Percentiles rank a stretch among this genome's conserved stretches.
Evolutionary conservation across 371 early-diverging fungal genomes (phyloP).

Genomic region (Chytridium lagenaria): DNA sequence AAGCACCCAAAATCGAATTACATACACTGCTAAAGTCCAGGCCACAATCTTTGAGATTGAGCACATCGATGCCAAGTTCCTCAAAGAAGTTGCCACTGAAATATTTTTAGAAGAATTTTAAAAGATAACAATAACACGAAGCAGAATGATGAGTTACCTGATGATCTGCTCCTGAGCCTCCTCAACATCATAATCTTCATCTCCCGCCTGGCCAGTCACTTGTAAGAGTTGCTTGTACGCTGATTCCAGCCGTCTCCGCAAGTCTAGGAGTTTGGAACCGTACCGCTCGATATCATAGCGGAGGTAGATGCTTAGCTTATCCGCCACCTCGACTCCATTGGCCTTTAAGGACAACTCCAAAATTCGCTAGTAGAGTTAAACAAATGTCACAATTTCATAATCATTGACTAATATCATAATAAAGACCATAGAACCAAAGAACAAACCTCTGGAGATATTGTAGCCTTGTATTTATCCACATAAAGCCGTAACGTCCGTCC

Average conservation of each 20-base stretch:
- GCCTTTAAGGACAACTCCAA: conserved; percentile 81
- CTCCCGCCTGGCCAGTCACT: conserved; percentile 37
- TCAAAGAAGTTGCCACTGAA: conserved; percentile 80
- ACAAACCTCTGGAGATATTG: conserved; percentile 77
- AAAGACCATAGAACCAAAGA: neutral
- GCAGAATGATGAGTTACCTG: no score
- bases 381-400: no score
- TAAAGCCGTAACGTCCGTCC: conserved; percentile 83
- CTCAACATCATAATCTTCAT: conserved; percentile 36
- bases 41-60: conserved; percentile 86
- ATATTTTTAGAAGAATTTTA: neutral
- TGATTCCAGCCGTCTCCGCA: conserved; percentile 70
- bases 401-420: no score
- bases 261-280: conserved; percentile 72
- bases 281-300: conserved; percentile 77
- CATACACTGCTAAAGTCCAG: conserved; percentile 46
- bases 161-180: conserved; percentile 39
- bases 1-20: conserved; percentile 5
- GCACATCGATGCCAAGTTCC: conserved; percentile 85
- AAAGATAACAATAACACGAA: conserved; percentile 3
- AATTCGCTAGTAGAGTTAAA: conserved; percentile 66
- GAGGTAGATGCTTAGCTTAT: conserved; percentile 75
- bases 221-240: conserved; percentile 37
- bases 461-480: conserved; percentile 72
- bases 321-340: conserved; percentile 70